phyloP scores from a whole-genome alignment of 345 rosid species.

The Cardamine resedifolia region DNA sequence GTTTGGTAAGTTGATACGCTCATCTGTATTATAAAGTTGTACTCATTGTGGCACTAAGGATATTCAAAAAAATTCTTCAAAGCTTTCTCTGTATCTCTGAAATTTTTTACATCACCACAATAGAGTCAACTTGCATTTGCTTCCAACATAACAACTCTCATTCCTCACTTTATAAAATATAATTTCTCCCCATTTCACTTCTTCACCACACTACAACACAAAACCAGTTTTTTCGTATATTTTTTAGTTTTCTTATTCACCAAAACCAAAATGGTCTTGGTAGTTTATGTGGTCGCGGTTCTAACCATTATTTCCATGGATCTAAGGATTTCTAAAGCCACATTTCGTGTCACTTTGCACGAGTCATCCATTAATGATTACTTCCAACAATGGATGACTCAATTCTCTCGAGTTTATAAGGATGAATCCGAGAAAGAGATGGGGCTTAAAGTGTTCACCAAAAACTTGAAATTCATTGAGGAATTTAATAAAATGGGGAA shows the following conservation, averaged over 20 bases:
- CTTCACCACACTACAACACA: constrained; percentile 11
- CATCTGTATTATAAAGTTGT: no score
- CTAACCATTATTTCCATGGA: constrained; percentile 6
- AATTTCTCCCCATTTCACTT: neutral
- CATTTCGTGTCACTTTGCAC: constrained; percentile 6
- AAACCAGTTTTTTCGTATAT: neutral
- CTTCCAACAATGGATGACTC: constrained; percentile 36
- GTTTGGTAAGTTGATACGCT: no score
- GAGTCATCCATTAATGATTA: constrained; percentile 18
- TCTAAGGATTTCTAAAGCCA: constrained; percentile 11
- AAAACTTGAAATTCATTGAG: constrained; percentile 41
- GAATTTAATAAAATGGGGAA: no score
- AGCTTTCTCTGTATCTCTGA: no score
- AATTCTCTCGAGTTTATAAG: constrained; percentile 27
- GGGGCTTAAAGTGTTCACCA: constrained; percentile 37
- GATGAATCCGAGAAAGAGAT: constrained; percentile 30
- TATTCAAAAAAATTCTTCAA: no score
- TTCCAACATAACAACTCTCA: neutral
- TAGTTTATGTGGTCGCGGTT: neutral
- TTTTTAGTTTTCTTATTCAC: neutral
- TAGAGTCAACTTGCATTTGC: neutral
- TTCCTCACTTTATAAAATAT: neutral
- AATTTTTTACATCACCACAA: neutral
- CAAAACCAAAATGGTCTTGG: constrained; percentile 19
- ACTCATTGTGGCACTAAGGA: no score